Evolutionary conservation across 805 yeast species (phyloP).

Genomic region (Metschnikowia henanensis): DNA sequence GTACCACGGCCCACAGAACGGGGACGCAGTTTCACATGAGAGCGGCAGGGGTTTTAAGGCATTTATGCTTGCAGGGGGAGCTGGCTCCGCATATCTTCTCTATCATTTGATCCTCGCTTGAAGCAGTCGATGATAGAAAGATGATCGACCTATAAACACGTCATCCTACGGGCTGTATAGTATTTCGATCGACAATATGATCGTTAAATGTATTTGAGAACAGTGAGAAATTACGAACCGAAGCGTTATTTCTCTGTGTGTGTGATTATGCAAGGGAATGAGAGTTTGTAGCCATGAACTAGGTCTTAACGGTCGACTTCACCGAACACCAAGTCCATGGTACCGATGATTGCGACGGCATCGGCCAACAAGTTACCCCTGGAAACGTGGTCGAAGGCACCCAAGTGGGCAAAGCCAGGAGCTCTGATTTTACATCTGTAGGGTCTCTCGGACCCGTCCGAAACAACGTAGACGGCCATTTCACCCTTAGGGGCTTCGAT

Average conservation of each 20-base stretch:
- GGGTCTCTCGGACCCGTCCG: constrained; percentile 89
- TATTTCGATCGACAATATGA: constrained; percentile 6
- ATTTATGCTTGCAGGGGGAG: constrained; percentile 31
- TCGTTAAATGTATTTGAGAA: constrained; percentile 2
- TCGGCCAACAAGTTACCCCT: constrained; percentile 88
- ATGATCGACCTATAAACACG: not conserved
- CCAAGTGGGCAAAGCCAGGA: constrained; percentile 92
- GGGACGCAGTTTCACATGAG: constrained; percentile 15
- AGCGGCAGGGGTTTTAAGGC: constrained; percentile 21
- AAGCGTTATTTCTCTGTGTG: constrained; percentile 6
- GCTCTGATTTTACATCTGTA: constrained; percentile 92
- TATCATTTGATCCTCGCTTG: constrained; percentile 20
- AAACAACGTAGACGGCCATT: constrained; percentile 86
- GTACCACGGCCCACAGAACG: constrained; percentile 32
- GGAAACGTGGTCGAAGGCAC: constrained; percentile 83
- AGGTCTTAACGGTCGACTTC: constrained; percentile 81
- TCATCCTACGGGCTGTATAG: too few relatives aligned
- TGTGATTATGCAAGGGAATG: constrained; percentile 14
- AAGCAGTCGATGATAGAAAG: not conserved
- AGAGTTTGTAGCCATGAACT: constrained; percentile 1
- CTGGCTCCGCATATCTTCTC: constrained; percentile 29
- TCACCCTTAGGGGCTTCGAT: constrained; percentile 96
- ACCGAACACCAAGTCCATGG: constrained; percentile 94
- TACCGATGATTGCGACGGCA: constrained; percentile 91
- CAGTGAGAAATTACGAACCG: constrained; percentile 6